phyloP scores from a whole-genome alignment of 495 filamentous ascomycete species.

The Tuber indicum region DNA sequence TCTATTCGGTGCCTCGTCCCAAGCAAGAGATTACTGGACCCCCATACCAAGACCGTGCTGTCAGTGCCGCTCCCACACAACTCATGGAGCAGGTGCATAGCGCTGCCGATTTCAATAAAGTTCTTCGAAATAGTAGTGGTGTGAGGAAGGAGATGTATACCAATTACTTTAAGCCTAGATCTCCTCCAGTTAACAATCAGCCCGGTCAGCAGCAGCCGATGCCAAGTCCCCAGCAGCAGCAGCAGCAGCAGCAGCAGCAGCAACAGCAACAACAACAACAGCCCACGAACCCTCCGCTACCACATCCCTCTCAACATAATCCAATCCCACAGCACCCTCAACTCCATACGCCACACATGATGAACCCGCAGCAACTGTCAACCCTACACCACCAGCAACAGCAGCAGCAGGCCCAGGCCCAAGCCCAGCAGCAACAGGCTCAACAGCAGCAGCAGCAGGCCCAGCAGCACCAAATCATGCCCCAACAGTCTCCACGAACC shows the following conservation, averaged over 20 bases:
- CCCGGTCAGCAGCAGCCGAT: constrained; percentile 50
- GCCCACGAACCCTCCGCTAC: constrained; percentile 50
- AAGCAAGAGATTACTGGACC: constrained; percentile 85
- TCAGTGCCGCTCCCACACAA: constrained; percentile 71
- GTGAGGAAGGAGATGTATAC: constrained; percentile 64
- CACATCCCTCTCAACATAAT: constrained; percentile 51
- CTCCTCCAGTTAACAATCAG: constrained; percentile 57
- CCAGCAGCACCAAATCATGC: constrained; percentile 39
- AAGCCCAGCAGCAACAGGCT: constrained; percentile 54
- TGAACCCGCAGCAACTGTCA: constrained; percentile 45
- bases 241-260: no score
- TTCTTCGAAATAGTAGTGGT: constrained; percentile 64
- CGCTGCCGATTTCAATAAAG: constrained; percentile 83
- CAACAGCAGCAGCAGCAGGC: constrained; percentile 54
- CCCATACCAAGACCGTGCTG: constrained; percentile 79
- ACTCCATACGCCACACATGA: constrained; percentile 43
- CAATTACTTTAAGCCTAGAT: constrained; percentile 57
- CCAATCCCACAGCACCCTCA: constrained; percentile 48
- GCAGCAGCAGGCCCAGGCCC: constrained; percentile 41
- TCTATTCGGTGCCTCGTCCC: constrained; percentile 73
- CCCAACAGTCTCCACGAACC: constrained; percentile 42
- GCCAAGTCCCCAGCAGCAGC: constrained; percentile 48
- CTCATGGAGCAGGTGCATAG: constrained; percentile 82
- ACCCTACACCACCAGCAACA: constrained; percentile 45
- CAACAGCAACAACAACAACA: constrained; percentile 49